Percentiles rank a stretch among this genome's conserved stretches.
phyloP scores from a whole-genome alignment of 75 land plant species.

The Cupressus sempervirens region DNA sequence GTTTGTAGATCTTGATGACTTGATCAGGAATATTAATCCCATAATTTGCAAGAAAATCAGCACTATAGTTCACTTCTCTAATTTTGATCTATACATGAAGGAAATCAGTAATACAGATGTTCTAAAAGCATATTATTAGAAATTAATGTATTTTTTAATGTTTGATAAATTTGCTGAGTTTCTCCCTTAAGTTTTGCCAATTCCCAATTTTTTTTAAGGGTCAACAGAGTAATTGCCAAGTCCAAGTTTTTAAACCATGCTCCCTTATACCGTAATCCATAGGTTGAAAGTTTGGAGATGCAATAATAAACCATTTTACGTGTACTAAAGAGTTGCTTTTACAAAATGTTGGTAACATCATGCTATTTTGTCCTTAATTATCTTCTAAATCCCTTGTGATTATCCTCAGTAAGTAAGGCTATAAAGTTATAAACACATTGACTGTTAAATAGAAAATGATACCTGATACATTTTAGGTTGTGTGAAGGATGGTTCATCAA shows the following conservation, averaged over 20 bases:
- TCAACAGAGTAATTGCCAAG: too few relatives aligned
- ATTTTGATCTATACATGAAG: too few relatives aligned
- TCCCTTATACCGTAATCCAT: not conserved
- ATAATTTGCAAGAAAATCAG: too few relatives aligned
- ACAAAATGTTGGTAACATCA: not conserved
- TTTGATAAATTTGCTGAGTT: too few relatives aligned
- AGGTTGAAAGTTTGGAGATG: not conserved
- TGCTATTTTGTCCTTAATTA: not conserved
- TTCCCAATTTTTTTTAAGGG: too few relatives aligned
- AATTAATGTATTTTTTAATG: too few relatives aligned
- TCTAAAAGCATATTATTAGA: too few relatives aligned
- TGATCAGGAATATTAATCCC: too few relatives aligned
- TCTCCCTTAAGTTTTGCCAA: too few relatives aligned
- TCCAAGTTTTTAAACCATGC: not conserved
- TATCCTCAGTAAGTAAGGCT: not conserved
- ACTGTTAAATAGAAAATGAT: not conserved
- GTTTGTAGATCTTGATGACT: too few relatives aligned
- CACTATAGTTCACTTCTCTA: too few relatives aligned
- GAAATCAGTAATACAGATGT: too few relatives aligned
- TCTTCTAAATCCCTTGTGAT: not conserved
- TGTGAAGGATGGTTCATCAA: constrained; percentile 94
- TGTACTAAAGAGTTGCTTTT: not conserved
- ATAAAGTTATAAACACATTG: not conserved
- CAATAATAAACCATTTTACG: not conserved
- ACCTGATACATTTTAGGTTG: constrained; percentile 99